Base-by-base conservation (phyloP, 345 rosid genomes). In the Arabidopsis suecica region DNA sequence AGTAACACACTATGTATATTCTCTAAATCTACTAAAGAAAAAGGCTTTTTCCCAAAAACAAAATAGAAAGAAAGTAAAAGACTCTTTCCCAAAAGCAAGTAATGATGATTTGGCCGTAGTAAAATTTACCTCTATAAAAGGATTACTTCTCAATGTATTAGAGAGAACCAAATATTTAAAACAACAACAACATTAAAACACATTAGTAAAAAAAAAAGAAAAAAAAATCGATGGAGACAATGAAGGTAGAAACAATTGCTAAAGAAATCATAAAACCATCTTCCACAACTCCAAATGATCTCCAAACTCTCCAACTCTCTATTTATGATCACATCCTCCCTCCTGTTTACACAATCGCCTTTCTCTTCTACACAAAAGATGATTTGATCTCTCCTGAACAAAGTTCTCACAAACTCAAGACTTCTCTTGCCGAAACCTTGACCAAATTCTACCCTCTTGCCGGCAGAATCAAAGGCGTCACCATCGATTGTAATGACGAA, bases 391-490 rank as follows among this genome's bases (percentile, higher is more conserved):
- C 78, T 2, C 63, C 1, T 23, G 56, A 68, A n/a, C 69, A 68
- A 6, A 61, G 38, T 60, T 61, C 70, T 20, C 9, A 12, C 13
- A 60, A 59, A 61, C 74, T 76, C 69, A 87, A 79, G 75, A 63
- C 70, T 49, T 89, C 87, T 63, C 55, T 86, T 10, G 82, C 91
- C 2, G 28, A 83, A 69, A 78, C 75, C 62, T 78, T 89, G 54
- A 61, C 75, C 42, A 76, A 32, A 10, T 86, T 78, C 81, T 84
- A 85, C 79, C 89, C 86, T 4, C 61, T 87, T 4, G 86, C 91
- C 0, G 94, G 89, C 5, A 71, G 76, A 38, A 71, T 87, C 63
- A 85, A 78, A 32, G 78, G 82, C 11, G 53, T 48, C 13, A 72
- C 70, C 2, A 37, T 84, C 6, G 82, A 82, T 2, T 85, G 89